Evolutionary conservation across 2,329 filamentous ascomycete species (phyloP), one percentile per base, ranked within the genome.

Genomic region (Cercospora sp.): DNA sequence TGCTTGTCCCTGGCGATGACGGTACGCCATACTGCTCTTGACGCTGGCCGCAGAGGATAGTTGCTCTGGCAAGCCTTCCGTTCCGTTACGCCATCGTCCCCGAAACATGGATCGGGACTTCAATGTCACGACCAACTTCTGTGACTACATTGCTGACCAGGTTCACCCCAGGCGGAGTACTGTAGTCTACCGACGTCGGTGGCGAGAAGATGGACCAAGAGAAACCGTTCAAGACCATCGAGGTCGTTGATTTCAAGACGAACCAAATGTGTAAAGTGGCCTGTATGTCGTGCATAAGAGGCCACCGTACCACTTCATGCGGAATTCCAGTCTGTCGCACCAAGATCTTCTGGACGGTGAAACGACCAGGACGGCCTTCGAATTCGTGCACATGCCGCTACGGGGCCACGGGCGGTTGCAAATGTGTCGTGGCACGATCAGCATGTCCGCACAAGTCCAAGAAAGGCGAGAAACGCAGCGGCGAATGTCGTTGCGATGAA

Each of bases 321-420:
- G 77, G 77, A 20, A 77, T 76, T 20, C 74, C 74, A n/a, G 75
- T 77, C 18, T 78, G 77, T 63, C 75, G 77, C 53, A 72, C 68
- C 53, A 78, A 78, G 68, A 68, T 78, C 36, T 77, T 78, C 71
- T 78, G 77, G 77, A 78, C 76, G 3, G 75, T 78, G 51, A 78
- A 78, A 67, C 71, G 76, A 59, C 76, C 76, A 26, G 77, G 77
- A 4, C 70, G 77, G 45, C 77, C 77, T 18, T 76, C 75, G 5
- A 78, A 76, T 62, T 75, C 75, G 18, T 78, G 77, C 65, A 77
- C 75, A 57, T 78, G 77, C 68, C 73, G 73, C 23, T 77, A 76
- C 68, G 74, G 73, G 23, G 69, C 73, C 36, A 73, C 73, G 8
- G 75, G 76, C 16, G 74, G 74, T 18, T 78, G 77, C 68, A 77